phyloP scores from a whole-genome alignment of 73 alveolate genomes.

The Paramecium caudatum region DNA sequence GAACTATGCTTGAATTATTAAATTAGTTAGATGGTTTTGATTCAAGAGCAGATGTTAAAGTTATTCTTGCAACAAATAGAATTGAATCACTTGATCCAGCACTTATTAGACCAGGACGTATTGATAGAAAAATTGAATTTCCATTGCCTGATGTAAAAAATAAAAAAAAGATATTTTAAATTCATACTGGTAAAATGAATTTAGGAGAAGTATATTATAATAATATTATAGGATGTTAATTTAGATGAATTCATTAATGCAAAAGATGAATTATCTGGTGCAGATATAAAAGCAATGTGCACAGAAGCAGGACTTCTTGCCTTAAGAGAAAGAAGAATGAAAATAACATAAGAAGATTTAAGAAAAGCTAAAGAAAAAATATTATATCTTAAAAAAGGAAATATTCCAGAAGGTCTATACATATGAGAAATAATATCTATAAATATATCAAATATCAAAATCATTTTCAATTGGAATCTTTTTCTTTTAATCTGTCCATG shows the following conservation, averaged over 20 bases:
- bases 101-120: conserved; percentile 99
- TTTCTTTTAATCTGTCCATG: not conserved
- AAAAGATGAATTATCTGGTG: conserved; percentile 98
- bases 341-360: conserved; percentile 95
- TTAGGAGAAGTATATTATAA: conserved; percentile 81
- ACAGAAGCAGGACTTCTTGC: conserved; percentile 99
- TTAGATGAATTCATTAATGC: conserved; percentile 98
- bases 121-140: conserved; percentile 99
- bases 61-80: conserved; percentile 98
- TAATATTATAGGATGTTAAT: conserved; percentile 89
- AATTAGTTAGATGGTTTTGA: conserved; percentile 99
- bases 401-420: conserved; percentile 98
- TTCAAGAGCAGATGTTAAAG: conserved; percentile 99
- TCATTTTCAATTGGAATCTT: not conserved
- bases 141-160: conserved; percentile 99
- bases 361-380: conserved; percentile 99
- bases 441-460: conserved; percentile 54
- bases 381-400: conserved; percentile 98
- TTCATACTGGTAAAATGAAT: conserved; percentile 98
- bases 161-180: conserved; percentile 98
- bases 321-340: conserved; percentile 99
- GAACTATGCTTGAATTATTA: conserved; percentile 99
- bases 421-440: conserved; percentile 83
- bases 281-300: conserved; percentile 99
- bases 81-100: conserved; percentile 99